Percentiles rank a stretch among this genome's conserved stretches.
These are phyloP conservation scores for Forsythia viridissima DNA, from an alignment of 257 asterid genomes.

Conservation along the genomic window DNA sequence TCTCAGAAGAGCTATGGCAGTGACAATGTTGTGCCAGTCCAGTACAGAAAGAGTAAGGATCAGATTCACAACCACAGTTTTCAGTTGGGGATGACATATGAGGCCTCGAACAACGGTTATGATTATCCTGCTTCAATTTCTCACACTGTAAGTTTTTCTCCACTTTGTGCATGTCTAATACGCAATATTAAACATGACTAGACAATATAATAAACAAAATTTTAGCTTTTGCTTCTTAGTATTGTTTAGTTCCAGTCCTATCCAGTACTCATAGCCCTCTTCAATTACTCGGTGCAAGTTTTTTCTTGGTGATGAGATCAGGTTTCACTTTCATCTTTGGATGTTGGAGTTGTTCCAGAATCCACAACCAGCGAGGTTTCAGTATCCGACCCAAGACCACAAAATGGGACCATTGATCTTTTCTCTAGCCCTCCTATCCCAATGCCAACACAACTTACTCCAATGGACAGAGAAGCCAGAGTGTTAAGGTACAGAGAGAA, in stretches of 20 bases:
- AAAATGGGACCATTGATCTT: constrained; percentile 67
- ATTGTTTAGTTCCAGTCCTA: not conserved
- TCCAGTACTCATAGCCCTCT: not conserved
- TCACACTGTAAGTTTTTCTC: constrained; percentile 51
- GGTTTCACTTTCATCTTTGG: constrained; percentile 66
- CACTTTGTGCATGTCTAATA: not conserved
- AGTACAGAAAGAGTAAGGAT: constrained; percentile 28
- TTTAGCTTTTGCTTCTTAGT: not conserved
- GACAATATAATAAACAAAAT: not conserved
- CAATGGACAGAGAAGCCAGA: constrained; percentile 75
- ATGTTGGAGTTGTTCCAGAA: constrained; percentile 68
- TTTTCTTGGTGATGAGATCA: constrained; percentile 22
- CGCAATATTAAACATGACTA: not conserved
- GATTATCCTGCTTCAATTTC: constrained; percentile 43
- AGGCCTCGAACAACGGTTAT: constrained; percentile 38
- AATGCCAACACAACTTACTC: constrained; percentile 53
- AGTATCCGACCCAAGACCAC: constrained; percentile 41
- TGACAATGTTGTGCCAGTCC: constrained; percentile 56
- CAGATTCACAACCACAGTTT: constrained; percentile 31
- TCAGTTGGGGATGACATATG: constrained; percentile 46
- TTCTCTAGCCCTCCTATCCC: constrained; percentile 47
- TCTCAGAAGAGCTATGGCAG: constrained; percentile 45
- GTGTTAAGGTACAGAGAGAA: constrained; percentile 83
- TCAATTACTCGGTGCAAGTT: not conserved
- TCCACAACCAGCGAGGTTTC: constrained; percentile 52